Base-by-base conservation (phyloP, 2,329 filamentous ascomycete genomes). In the Trichoderma aggressivum region DNA sequence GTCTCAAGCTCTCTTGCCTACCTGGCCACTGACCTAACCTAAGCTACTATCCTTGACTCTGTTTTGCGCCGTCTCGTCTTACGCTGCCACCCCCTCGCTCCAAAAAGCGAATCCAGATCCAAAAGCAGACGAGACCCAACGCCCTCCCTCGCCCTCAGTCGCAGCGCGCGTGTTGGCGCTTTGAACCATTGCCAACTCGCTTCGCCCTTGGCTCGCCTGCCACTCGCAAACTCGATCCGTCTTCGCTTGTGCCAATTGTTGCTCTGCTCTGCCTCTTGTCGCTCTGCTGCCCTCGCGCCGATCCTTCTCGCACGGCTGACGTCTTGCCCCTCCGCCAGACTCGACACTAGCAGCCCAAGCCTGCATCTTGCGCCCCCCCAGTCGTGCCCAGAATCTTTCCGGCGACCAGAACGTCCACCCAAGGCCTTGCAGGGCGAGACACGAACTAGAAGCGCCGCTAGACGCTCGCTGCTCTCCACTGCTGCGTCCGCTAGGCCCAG, bases 221-320 rank as follows among this genome's bases (percentile, higher is more conserved):
- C 32, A 39, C 26, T 16, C 58, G 43, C 43, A 50, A 21, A 12
- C 47, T 53, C 18, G 28, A 53, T 26, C 50, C 7, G 24, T n/a
- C 16, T 39, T 68, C 65, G 65, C 65, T 28, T 65, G 62, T 50
- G 28, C 28, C 36, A 47, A 32, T 43, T 32, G 30, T 14, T 14
- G 43, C 14, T 36, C 21, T 28, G 50, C n/a, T 28, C 26, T 28
- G 26, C 26, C 26, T 5, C 11, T 30, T 36, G 21, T 14, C 36
- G 34, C 60, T 10, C 12, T n/a, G 14, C 24, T 28, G 21, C 60
- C 70, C 28, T 63, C n/a, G 43, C 62, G 71, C 67, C 61, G 71
- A 72, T 72, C 66, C 66, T 58, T 56, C 26, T 58, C 63, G 63
- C 63, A 56, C 50, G 71, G 71, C 71, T 72, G 71, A 72, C 67